A percentile compares a stretch with the other conserved stretches of the same genome.
These are phyloP conservation scores for Dacryopinax spathularia DNA, from an alignment of 768 basidiomycete species.

Conservation along the genomic window DNA sequence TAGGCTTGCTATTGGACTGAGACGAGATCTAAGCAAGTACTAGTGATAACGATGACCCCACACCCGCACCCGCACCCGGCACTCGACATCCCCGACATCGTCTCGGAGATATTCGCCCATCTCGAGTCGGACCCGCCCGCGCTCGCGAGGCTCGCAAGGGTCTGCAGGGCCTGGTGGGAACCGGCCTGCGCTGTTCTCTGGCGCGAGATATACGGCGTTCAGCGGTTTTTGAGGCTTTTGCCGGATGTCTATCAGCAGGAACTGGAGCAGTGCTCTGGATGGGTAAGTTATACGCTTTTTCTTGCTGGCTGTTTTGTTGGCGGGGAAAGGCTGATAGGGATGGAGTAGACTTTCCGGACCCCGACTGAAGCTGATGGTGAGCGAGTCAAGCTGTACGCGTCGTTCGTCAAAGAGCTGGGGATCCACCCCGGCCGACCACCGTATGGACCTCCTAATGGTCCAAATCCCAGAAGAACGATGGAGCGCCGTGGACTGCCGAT, in stretches of 20 bases:
- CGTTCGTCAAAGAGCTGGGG: neutral
- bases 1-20: too few species aligned
- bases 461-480: neutral
- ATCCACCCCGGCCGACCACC: neutral
- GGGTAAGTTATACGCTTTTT: neutral
- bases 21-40: too few species aligned
- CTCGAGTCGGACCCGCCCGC: neutral
- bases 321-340: neutral
- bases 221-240: neutral
- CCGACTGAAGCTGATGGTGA: neutral
- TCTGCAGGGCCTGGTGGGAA: neutral
- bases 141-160: neutral
- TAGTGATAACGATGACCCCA: neutral
- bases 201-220: neutral
- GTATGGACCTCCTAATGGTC: neutral
- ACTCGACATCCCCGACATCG: neutral
- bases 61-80: neutral
- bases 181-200: neutral
- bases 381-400: neutral
- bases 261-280: neutral
- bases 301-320: neutral
- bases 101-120: neutral
- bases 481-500: neutral
- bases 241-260: neutral
- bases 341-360: neutral